These are phyloP conservation scores for Alternaria angustiovoidea DNA, from an alignment of 2,329 filamentous ascomycete genomes.

Conservation along the genomic window DNA sequence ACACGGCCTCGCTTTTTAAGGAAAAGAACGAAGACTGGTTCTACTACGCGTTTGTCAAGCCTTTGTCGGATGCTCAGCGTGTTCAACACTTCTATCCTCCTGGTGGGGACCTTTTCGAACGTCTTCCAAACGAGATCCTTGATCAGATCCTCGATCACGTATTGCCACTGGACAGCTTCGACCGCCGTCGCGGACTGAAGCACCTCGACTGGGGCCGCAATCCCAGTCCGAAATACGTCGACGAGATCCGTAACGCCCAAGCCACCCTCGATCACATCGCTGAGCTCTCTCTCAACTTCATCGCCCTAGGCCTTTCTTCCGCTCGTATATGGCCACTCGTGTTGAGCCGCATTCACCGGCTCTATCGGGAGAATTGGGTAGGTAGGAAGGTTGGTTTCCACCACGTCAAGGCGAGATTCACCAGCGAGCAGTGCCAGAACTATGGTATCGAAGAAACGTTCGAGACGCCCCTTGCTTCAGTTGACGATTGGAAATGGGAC, in stretches of 20 bases:
- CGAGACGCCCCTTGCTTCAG: neutral
- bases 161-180: neutral
- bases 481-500: neutral
- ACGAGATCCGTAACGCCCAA: no score
- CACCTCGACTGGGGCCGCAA: no score
- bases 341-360: constrained; percentile 7
- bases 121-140: constrained; percentile 22
- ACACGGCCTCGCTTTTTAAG: neutral
- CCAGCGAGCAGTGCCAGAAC: neutral
- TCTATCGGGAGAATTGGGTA: constrained; percentile 12
- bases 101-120: constrained; percentile 1
- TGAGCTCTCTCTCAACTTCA: neutral
- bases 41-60: neutral
- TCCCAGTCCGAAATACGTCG: no score
- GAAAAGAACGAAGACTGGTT: neutral
- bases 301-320: constrained; percentile 16
- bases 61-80: neutral
- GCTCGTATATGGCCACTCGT: constrained; percentile 14
- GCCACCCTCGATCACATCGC: neutral
- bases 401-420: neutral
- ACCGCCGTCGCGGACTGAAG: neutral
- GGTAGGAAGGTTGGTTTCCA: constrained; percentile 18
- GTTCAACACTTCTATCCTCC: neutral
- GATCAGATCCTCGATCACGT: constrained; percentile 18
- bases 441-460: neutral